These are phyloP conservation scores for Cordyceps tenuipes DNA, from an alignment of 2,329 filamentous ascomycete genomes.

Conservation along the genomic window DNA sequence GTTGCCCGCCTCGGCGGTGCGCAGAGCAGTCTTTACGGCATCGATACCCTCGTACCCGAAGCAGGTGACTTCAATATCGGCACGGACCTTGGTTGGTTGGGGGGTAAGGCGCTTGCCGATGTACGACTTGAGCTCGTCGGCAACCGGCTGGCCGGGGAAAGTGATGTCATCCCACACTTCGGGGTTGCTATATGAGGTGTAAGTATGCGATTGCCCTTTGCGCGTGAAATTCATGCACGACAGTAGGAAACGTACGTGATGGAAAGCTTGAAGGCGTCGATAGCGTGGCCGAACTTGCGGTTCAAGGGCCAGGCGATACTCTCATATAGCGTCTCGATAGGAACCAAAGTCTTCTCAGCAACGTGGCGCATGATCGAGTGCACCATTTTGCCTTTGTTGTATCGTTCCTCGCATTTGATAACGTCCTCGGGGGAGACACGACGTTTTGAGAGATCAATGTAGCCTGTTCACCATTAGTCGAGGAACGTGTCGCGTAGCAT, in stretches of 20 bases:
- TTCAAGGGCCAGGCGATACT: constrained; percentile 94
- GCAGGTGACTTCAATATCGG: constrained; percentile 93
- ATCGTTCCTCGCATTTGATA: constrained; percentile 95
- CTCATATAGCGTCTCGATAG: constrained; percentile 93
- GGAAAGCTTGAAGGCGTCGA: constrained; percentile 97
- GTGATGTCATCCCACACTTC: constrained; percentile 91
- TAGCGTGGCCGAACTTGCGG: constrained; percentile 92
- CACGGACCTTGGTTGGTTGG: constrained; percentile 97
- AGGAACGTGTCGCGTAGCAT: constrained; percentile 14
- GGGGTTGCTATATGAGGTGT: constrained; percentile 57
- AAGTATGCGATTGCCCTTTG: constrained; percentile 5
- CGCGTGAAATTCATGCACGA: background rate
- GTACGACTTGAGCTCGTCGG: constrained; percentile 86
- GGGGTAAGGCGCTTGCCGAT: constrained; percentile 96
- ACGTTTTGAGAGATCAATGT: constrained; percentile 98
- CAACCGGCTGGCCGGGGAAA: constrained; percentile 78
- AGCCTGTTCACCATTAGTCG: constrained; percentile 39
- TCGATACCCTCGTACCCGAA: constrained; percentile 97
- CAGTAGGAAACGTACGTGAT: constrained; percentile 63
- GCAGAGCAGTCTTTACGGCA: constrained; percentile 87
- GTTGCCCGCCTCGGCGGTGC: constrained; percentile 87
- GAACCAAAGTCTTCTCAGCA: constrained; percentile 88
- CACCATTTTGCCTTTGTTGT: constrained; percentile 99
- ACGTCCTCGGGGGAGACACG: constrained; percentile 97
- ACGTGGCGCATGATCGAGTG: constrained; percentile 99